phyloP scores from a whole-genome alignment of 1,284 basidiomycete species.

The Rhodotorula sp. region DNA sequence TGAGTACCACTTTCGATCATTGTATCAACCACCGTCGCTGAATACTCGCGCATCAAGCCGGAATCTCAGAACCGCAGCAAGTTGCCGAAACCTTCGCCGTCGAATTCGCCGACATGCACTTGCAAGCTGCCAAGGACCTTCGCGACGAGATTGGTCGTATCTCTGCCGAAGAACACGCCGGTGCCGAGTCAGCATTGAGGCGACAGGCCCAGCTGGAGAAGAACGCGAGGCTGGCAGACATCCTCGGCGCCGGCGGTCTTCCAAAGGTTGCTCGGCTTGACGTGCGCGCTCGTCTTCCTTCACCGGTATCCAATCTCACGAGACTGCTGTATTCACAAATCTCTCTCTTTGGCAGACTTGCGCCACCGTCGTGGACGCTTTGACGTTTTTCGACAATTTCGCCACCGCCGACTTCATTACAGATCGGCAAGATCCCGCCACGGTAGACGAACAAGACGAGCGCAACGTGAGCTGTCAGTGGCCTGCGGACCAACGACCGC shows the following conservation, averaged over 20 bases:
- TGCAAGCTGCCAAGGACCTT: conserved; percentile 49
- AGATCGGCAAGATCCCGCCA: conserved; percentile 47
- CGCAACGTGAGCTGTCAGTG: conserved; percentile 44
- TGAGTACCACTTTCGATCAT: neutral
- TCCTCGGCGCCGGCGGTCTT: conserved; percentile 52
- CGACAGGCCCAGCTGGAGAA: conserved; percentile 38
- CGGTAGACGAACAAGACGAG: conserved; percentile 53
- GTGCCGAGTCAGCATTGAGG: conserved; percentile 24
- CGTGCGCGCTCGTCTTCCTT: conserved; percentile 3
- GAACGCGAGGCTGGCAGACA: conserved; percentile 48
- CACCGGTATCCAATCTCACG: conserved; percentile 23
- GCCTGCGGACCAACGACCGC: neutral
- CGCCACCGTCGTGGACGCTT: conserved; percentile 49
- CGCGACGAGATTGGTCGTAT: conserved; percentile 30
- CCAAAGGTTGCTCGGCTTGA: conserved; percentile 48
- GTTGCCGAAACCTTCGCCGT: conserved; percentile 27
- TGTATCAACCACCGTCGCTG: rapidly evolving
- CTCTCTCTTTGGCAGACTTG: conserved; percentile 44
- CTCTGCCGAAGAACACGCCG: neutral
- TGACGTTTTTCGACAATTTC: conserved; percentile 52
- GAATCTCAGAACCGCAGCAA: conserved; percentile 55
- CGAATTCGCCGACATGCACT: conserved; percentile 50
- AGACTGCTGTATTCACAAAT: neutral
- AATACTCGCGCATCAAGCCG: conserved; percentile 30
- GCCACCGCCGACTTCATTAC: conserved; percentile 54